Percentiles rank a stretch among this genome's conserved stretches.
phyloP scores from a whole-genome alignment of 805 yeast species.

The Kuraishia molischiana region DNA sequence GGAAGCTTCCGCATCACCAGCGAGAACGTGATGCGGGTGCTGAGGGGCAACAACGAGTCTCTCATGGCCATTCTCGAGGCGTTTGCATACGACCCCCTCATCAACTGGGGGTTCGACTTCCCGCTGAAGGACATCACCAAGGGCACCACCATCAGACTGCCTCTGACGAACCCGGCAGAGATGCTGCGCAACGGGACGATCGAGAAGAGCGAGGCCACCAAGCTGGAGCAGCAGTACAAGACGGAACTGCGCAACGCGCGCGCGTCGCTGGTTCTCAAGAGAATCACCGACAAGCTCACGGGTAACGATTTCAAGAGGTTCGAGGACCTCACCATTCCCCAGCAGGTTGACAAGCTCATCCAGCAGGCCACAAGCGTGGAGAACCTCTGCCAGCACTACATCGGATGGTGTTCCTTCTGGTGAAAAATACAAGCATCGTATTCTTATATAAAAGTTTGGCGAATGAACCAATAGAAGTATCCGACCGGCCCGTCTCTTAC shows the following conservation, averaged over 20 bases:
- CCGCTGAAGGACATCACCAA: slow-evolving; percentile 74
- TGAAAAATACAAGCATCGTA: slow-evolving; percentile 17
- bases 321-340: slow-evolving; percentile 66
- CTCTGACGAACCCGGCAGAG: slow-evolving; percentile 61
- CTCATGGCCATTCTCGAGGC: slow-evolving; percentile 97
- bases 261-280: slow-evolving; percentile 78
- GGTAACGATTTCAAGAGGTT: slow-evolving; percentile 84
- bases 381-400: slow-evolving; percentile 90
- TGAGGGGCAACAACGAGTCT: slow-evolving; percentile 90
- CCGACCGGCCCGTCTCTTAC: too few species aligned
- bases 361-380: slow-evolving; percentile 96
- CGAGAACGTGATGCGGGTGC: slow-evolving; percentile 93
- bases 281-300: slow-evolving; percentile 86
- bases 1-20: slow-evolving; percentile 95
- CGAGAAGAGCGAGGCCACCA: slow-evolving; percentile 66
- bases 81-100: slow-evolving; percentile 95
- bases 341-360: slow-evolving; percentile 88
- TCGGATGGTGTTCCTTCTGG: slow-evolving; percentile 99
- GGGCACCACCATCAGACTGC: slow-evolving; percentile 61
- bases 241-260: slow-evolving; percentile 75
- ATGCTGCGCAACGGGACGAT: slow-evolving; percentile 63
- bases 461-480: too few species aligned
- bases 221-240: slow-evolving; percentile 61
- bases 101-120: slow-evolving; percentile 96
- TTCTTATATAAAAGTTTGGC: not conserved